phyloP scores from a whole-genome alignment of 1,284 basidiomycete genomes.

The Gastroboletus turbinatus region DNA sequence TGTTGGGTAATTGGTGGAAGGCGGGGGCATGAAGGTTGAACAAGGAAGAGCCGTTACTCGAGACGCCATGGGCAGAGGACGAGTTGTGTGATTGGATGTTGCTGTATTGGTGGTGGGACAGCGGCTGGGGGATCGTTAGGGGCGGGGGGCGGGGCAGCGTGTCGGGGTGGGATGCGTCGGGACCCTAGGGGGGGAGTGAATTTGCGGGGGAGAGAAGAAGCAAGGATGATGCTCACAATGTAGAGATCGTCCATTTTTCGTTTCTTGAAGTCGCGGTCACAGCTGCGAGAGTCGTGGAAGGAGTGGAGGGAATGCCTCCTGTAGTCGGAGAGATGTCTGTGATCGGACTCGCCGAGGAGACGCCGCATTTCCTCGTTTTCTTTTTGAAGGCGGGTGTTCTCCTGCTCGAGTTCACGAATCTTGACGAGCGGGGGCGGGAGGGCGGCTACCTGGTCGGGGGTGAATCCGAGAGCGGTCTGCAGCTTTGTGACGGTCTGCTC shows the following conservation, averaged over 20 bases:
- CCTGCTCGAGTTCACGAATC: slow-evolving; percentile 75
- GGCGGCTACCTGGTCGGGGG: slow-evolving; percentile 67
- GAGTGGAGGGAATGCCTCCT: slow-evolving; percentile 43
- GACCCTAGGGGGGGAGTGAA: slow-evolving; percentile 12
- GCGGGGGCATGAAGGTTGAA: slow-evolving; percentile 52
- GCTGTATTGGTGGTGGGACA: slow-evolving; percentile 34
- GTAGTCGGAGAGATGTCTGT: slow-evolving; percentile 40
- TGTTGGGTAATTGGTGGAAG: slow-evolving; percentile 60
- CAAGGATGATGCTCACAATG: slow-evolving; percentile 40
- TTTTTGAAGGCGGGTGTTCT: slow-evolving; percentile 62
- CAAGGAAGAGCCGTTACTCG: slow-evolving; percentile 38
- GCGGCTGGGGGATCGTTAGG: slow-evolving; percentile 57
- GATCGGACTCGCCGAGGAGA: slow-evolving; percentile 48
- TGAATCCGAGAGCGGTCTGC: slow-evolving; percentile 66
- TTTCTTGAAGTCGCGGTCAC: slow-evolving; percentile 65
- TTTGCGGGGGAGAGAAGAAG: neutral
- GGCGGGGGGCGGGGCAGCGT: slow-evolving; percentile 54
- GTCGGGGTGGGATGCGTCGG: slow-evolving; percentile 36
- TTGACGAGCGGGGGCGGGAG: slow-evolving; percentile 67
- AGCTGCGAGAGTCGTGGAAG: slow-evolving; percentile 44
- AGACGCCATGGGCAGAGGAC: slow-evolving; percentile 37
- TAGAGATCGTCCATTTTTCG: slow-evolving; percentile 62
- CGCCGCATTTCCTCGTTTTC: slow-evolving; percentile 70
- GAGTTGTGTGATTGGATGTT: slow-evolving; percentile 30
- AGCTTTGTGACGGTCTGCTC: slow-evolving; percentile 81